These are phyloP conservation scores for Penicillium sp. DNA, from an alignment of 2,329 filamentous ascomycete genomes.

Conservation along the genomic window DNA sequence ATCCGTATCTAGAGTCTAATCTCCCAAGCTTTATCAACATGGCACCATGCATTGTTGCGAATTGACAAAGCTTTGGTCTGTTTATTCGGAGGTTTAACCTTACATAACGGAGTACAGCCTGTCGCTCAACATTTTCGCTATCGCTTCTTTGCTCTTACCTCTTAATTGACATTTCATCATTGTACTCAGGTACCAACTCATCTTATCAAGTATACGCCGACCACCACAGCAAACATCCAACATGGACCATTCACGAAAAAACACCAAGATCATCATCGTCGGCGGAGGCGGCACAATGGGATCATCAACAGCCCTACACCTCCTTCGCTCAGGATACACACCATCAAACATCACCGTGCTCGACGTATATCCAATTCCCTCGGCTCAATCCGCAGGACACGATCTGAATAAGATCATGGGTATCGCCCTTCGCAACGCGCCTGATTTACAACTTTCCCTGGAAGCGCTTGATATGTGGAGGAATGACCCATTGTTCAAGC, in stretches of 20 bases:
- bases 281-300: constrained; percentile 53
- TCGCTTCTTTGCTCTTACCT: too few relatives aligned
- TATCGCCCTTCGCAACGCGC: constrained; percentile 11
- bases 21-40: background rate
- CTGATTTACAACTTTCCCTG: constrained; percentile 15
- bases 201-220: background rate
- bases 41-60: background rate
- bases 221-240: background rate
- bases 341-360: constrained; percentile 48
- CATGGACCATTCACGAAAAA: constrained; percentile 7
- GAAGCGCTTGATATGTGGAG: constrained; percentile 44
- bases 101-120: background rate
- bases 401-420: constrained; percentile 52
- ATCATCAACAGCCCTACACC: constrained; percentile 50
- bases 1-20: background rate
- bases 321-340: constrained; percentile 46
- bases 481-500: constrained; percentile 46
- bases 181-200: background rate
- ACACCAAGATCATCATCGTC: constrained; percentile 23
- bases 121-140: background rate
- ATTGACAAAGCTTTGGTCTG: background rate
- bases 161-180: background rate
- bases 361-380: constrained; percentile 50
- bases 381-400: constrained; percentile 49
- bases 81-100: background rate